Evolutionary conservation across 768 basidiomycete genomes (phyloP), one percentile per base, ranked within the genome.

Genomic region (Psilocybe sp.): DNA sequence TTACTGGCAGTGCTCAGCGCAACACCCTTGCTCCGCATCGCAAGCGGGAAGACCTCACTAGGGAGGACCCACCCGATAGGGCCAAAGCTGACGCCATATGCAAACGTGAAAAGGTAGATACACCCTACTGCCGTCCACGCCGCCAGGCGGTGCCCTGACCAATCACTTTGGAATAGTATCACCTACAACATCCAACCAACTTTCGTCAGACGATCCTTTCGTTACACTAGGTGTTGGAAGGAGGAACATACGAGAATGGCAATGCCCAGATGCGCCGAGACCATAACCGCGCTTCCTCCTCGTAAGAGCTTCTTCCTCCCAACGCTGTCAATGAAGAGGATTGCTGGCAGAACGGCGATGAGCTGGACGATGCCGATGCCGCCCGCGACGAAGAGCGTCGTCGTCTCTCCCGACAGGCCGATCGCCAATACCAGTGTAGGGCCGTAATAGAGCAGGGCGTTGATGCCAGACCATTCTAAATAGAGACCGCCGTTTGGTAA

Each of bases 391-490:
- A 89, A 56, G 0, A 92, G 72, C 0, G 81, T 76, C 7, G 80
- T 73, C 0, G 72, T 76, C 50, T 83, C 79, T 14, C 84, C 83
- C 16, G 70, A 68, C 20, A 91, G 52, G 4, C 87, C 89, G 39
- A 92, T 74, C 44, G 71, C 81, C 31, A 64, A 74, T 40, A 91
- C 78, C 2, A 92, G 72, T 0, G 80, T 82, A 1, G 90, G 90
- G 0, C 89, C 89, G 56, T 90, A 92, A 58, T 92, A 92, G 7
- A 92, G 70, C 31, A 92, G 62, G 9, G 90, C 89, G 59, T 92
- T 92, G 54, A 92, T 92, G 1, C 90, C 90, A 50, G 82, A 85
- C 90, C 90, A 92, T 69, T 92, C 89, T 92, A 58, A 12, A 48
- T 13, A n/a, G 43, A 16, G 18, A 39, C 18, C 16, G 40, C 2